Evolutionary conservation across 257 asterid genomes (phyloP), one percentile per base, ranked within the genome.

Genomic region (Oldenlandia corymbosa): DNA sequence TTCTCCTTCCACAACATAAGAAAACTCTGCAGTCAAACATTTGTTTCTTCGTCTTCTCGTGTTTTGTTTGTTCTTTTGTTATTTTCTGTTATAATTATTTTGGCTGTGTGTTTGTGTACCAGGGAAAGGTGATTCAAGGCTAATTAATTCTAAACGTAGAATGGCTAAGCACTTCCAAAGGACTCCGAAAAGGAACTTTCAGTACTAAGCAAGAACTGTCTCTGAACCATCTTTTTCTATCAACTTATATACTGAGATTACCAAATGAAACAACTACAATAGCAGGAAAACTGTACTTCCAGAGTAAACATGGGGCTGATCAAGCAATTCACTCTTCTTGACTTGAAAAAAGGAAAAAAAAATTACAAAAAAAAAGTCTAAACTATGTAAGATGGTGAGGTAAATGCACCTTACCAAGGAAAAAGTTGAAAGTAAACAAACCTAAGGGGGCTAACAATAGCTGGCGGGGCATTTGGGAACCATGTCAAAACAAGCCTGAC

Each of bases 381-480:
- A n/a, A n/a, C n/a, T n/a, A n/a, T n/a, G n/a, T n/a, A n/a, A n/a
- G n/a, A n/a, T n/a, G n/a, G n/a, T n/a, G n/a, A n/a, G n/a, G n/a
- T n/a, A n/a, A n/a, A n/a, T n/a, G n/a, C n/a, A n/a, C n/a, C n/a
- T n/a, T n/a, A n/a, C n/a, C 4, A 34, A 41, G 13, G 10, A 41
- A 3, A 41, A 41, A 14, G 13, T 4, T 1, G 13, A 41, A 41
- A 3, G 45, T 4, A 34, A 34, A 21, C 67, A 50, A 69, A 91
- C 96, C 96, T 88, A 70, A 86, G 87, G 39, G 96, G 95, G 53
- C 82, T 79, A 69, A 91, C 95, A 62, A 91, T 57, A 23, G 84
- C 95, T 16, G 88, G 85, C 70, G 98, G 98, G 50, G 93, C 90
- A 69, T 74, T 88, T 5, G 98, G 98, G 74, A 91, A 91, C 98